phyloP scores from a whole-genome alignment of 139 green algal genomes.

The Pleodorina starrii region DNA sequence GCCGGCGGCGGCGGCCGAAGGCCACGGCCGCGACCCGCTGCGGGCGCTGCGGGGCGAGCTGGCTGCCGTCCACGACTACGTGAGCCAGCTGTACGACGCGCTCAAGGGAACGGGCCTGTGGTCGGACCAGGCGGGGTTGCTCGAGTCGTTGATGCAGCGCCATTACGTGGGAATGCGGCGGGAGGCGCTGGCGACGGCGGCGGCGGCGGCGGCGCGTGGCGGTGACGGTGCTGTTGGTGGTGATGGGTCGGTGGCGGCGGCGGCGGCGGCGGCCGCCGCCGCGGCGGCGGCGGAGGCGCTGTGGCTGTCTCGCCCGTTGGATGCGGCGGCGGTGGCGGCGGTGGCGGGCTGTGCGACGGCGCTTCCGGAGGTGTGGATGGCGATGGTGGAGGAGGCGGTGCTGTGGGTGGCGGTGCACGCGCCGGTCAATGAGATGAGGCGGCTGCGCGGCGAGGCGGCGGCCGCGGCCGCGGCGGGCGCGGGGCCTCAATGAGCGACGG shows the following conservation, averaged over 20 bases:
- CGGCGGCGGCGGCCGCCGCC: neutral
- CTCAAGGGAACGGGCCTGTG: neutral
- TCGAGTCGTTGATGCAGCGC: neutral
- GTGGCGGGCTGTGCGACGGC: neutral
- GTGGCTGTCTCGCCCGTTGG: neutral
- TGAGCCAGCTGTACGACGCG: neutral
- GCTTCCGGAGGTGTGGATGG: constrained; percentile 19
- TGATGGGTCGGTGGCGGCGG: neutral
- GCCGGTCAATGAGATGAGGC: neutral
- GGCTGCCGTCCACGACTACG: neutral
- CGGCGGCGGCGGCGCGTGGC: neutral
- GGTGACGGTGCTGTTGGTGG: neutral
- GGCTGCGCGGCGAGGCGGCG: neutral
- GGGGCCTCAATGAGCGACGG: too few relatives aligned
- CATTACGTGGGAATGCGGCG: constrained; percentile 13
- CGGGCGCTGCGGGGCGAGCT: neutral
- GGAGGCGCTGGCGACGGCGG: neutral
- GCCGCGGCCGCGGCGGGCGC: neutral
- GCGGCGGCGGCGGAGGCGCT: neutral
- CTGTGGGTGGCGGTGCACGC: constrained; percentile 8
- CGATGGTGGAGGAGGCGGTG: constrained; percentile 28
- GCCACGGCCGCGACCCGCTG: neutral
- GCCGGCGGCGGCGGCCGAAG: neutral
- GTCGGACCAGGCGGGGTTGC: constrained; percentile 4
- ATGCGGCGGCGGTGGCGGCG: neutral